Percentiles rank a stretch among this genome's conserved stretches.
Evolutionary conservation across 345 rosid species (phyloP).

Genomic region (Rhodamnia rubescens): DNA sequence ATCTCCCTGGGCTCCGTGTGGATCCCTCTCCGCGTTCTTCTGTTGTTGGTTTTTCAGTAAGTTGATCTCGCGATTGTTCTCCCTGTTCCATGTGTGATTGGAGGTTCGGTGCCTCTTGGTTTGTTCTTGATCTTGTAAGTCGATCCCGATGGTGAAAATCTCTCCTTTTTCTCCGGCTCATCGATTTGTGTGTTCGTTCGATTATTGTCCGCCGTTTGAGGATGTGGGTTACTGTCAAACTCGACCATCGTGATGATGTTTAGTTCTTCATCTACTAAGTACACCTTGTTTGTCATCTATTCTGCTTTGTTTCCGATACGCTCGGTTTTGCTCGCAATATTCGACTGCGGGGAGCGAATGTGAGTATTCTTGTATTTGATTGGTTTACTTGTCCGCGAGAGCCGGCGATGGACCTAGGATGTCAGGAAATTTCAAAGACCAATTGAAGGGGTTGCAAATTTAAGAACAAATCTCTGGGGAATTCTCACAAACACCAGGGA

Average conservation of each 20-base stretch:
- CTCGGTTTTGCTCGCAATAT: too few species aligned
- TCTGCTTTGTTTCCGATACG: not conserved
- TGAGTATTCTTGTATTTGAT: not conserved
- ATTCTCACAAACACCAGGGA: not conserved
- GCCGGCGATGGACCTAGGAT: not conserved
- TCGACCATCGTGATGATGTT: not conserved
- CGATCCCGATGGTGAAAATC: not conserved
- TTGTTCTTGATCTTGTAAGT: not conserved
- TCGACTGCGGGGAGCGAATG: too few species aligned
- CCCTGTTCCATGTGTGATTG: not conserved
- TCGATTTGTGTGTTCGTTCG: not conserved
- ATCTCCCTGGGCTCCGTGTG: not conserved
- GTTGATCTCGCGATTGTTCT: not conserved
- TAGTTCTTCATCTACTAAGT: not conserved
- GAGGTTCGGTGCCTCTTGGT: not conserved
- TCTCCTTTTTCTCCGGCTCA: not conserved
- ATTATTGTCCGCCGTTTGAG: not conserved
- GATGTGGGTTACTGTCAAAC: not conserved
- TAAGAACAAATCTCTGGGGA: not conserved
- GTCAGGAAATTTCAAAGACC: not conserved
- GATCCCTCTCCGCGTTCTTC: not conserved
- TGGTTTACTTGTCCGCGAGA: not conserved
- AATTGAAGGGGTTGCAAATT: not conserved
- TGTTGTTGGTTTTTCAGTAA: not conserved
- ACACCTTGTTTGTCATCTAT: not conserved